A percentile compares a stretch with the other conserved stretches of the same genome.
Evolutionary conservation across 305 asterid genomes (phyloP).

Genomic region (Galium porrigens): DNA sequence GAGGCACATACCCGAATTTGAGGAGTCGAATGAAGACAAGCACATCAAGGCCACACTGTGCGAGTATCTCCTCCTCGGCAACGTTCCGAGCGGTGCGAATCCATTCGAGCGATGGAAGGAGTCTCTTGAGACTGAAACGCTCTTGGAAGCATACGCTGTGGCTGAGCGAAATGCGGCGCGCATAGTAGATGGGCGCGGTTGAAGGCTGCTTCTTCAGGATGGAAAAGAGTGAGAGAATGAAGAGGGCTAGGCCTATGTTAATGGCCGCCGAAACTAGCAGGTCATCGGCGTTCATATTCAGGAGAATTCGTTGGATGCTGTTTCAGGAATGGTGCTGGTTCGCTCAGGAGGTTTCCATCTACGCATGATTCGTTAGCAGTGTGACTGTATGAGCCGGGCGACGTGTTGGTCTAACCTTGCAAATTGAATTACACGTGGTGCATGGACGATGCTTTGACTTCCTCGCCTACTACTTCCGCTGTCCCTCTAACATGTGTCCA

Average conservation of each 20-base stretch:
- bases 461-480: not conserved
- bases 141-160: constrained; percentile 27
- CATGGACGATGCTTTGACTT: not conserved
- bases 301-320: not conserved
- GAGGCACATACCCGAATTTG: constrained; percentile 47
- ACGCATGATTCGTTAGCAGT: not conserved
- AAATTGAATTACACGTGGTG: not conserved
- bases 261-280: constrained; percentile 56
- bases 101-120: constrained; percentile 60
- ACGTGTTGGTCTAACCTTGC: not conserved
- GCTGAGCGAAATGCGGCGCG: constrained; percentile 65
- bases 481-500: too few relatives aligned
- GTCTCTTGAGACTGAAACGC: constrained; percentile 27
- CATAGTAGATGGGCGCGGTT: constrained; percentile 48
- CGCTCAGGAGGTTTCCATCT: not conserved
- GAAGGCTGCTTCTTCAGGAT: constrained; percentile 51
- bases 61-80: constrained; percentile 59
- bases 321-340: not conserved
- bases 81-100: constrained; percentile 36
- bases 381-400: not conserved
- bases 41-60: constrained; percentile 62
- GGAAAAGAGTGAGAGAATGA: constrained; percentile 53
- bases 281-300: constrained; percentile 47
- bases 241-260: constrained; percentile 54
- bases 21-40: constrained; percentile 55